Evolutionary conservation across 306 rosid genomes (phyloP).

Genomic region (Cucumis melo): DNA sequence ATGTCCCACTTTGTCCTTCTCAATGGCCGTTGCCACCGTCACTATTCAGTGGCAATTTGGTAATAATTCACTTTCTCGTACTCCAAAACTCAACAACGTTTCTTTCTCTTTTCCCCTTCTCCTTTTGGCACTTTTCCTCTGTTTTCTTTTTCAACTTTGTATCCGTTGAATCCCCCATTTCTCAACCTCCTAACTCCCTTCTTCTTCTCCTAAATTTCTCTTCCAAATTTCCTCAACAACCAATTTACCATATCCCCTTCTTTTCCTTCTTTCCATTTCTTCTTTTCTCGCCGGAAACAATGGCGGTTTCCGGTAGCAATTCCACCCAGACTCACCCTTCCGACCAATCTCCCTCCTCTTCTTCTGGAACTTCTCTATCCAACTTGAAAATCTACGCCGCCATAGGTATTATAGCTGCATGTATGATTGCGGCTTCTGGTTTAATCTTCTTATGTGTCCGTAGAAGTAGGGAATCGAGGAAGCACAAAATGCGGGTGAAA

Average conservation of each 20-base stretch:
- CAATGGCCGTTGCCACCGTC: background rate
- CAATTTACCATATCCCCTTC: background rate
- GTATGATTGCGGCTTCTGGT: slow-evolving; percentile 21
- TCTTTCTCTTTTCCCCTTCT: background rate
- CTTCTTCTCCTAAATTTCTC: background rate
- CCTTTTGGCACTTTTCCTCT: background rate
- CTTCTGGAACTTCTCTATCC: slow-evolving; percentile 19
- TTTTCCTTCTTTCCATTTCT: background rate
- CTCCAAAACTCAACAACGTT: background rate
- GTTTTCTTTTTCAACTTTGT: slow-evolving; percentile 12
- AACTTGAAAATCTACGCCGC: slow-evolving; percentile 40
- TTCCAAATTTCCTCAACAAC: background rate
- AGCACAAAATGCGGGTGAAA: slow-evolving; percentile 28
- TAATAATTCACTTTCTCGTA: background rate
- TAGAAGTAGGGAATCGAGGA: slow-evolving; percentile 16
- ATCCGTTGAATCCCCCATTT: slow-evolving; percentile 44
- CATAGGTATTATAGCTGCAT: slow-evolving; percentile 23
- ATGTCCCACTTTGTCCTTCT: background rate
- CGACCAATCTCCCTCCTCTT: slow-evolving; percentile 15
- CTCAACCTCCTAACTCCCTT: background rate
- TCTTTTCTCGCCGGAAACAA: slow-evolving; percentile 19
- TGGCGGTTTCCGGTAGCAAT: slow-evolving; percentile 24
- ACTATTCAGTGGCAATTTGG: slow-evolving; percentile 4
- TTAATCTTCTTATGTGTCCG: slow-evolving; percentile 45
- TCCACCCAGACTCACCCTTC: slow-evolving; percentile 17